phyloP scores from a whole-genome alignment of 768 basidiomycete genomes.

The Artomyces pyxidatus region DNA sequence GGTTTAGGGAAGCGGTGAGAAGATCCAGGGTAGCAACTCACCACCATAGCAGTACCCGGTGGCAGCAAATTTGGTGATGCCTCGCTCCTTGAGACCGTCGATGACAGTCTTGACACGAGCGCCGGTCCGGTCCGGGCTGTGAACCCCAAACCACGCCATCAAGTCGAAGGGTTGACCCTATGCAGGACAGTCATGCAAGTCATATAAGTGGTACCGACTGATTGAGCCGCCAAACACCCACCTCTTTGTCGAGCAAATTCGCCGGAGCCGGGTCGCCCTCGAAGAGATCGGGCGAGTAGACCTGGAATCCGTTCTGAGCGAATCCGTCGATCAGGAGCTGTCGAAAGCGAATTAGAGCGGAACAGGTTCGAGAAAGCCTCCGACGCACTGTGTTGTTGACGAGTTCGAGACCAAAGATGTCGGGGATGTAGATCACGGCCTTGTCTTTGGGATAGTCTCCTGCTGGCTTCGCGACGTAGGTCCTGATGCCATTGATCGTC shows the following conservation, averaged over 20 bases:
- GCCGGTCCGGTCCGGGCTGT: conserved; percentile 13
- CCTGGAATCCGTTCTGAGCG: conserved; percentile 33
- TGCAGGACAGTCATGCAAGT: neutral
- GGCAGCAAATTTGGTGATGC: conserved; percentile 21
- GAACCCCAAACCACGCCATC: conserved; percentile 6
- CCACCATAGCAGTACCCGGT: conserved; percentile 24
- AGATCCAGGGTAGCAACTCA: neutral
- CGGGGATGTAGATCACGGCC: conserved; percentile 34
- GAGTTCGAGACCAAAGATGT: conserved; percentile 28
- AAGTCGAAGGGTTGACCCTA: neutral
- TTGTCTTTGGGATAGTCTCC: conserved; percentile 31
- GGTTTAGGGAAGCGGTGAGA: neutral
- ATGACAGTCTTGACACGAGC: conserved; percentile 19
- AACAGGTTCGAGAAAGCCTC: too few relatives aligned
- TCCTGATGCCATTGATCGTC: conserved; percentile 28
- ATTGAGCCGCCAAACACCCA: conserved; percentile 6
- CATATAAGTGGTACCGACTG: neutral
- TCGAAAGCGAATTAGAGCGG: too few relatives aligned
- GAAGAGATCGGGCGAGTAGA: conserved; percentile 29
- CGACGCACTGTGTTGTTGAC: conserved; percentile 24
- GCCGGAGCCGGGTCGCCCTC: conserved; percentile 26
- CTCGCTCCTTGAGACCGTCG: conserved; percentile 22
- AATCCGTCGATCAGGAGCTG: conserved; percentile 29
- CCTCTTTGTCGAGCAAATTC: conserved; percentile 24
- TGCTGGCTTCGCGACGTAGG: conserved; percentile 33